These are phyloP conservation scores for Alternaria sp. DNA, from an alignment of 2,329 filamentous ascomycete genomes.

Conservation along the genomic window DNA sequence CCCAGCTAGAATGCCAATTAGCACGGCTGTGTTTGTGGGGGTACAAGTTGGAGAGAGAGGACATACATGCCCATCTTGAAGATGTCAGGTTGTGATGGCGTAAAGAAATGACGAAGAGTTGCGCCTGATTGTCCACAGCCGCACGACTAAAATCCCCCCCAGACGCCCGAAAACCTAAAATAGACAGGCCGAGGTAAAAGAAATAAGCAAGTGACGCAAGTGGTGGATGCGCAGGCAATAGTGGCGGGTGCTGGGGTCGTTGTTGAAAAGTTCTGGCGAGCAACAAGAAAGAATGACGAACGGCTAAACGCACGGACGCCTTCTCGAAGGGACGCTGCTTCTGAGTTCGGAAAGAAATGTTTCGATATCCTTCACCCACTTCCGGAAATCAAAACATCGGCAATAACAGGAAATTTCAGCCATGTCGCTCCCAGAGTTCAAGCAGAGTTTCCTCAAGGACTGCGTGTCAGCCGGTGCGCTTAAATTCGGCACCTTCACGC, in stretches of 20 bases:
- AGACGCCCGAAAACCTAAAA: constrained; percentile 33
- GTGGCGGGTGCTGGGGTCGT: constrained; percentile 29
- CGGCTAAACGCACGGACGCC: constrained; percentile 32
- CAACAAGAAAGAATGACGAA: constrained; percentile 32
- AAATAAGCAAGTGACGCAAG: constrained; percentile 22
- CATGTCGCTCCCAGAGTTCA: constrained; percentile 56
- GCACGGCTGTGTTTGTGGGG: not conserved
- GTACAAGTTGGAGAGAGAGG: not conserved
- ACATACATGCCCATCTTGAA: constrained; percentile 51
- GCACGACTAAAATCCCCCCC: constrained; percentile 21
- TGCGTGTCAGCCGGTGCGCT: constrained; percentile 74
- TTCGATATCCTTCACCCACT: constrained; percentile 13
- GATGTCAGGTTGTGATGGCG: constrained; percentile 25
- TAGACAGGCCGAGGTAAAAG: constrained; percentile 15
- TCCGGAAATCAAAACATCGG: constrained; percentile 5
- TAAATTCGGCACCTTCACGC: constrained; percentile 82
- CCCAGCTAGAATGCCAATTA: constrained; percentile 52
- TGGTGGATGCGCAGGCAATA: constrained; percentile 42
- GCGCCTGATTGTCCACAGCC: constrained; percentile 33
- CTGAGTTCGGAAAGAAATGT: constrained; percentile 44
- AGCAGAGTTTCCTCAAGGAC: constrained; percentile 74
- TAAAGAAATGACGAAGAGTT: constrained; percentile 25
- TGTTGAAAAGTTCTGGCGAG: constrained; percentile 45
- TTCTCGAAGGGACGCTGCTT: constrained; percentile 35
- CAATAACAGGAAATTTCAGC: not conserved